phyloP scores from a whole-genome alignment of 352 stramenopile species.

The Bremia lactucae region DNA sequence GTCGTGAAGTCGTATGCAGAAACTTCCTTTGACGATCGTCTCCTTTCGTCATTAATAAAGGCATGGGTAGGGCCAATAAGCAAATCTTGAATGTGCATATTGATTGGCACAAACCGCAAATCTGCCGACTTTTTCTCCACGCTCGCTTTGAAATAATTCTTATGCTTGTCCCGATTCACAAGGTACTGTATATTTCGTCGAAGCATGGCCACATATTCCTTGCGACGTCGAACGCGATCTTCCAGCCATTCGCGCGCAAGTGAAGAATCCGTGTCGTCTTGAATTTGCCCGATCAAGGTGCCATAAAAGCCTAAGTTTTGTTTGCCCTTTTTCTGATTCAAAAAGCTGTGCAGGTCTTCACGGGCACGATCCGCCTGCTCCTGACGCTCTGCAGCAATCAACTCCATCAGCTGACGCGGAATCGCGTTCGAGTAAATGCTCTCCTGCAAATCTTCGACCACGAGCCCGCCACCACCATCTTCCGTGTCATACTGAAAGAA shows the following conservation, averaged over 20 bases:
- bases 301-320: conserved; percentile 77
- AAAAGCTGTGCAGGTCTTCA: conserved; percentile 64
- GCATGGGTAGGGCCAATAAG: conserved; percentile 72
- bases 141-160: conserved; percentile 84
- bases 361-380: conserved; percentile 71
- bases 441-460: conserved; percentile 80
- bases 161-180: conserved; percentile 83
- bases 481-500: conserved; percentile 86
- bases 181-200: conserved; percentile 80
- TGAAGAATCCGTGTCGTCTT: conserved; percentile 73
- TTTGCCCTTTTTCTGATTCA: conserved; percentile 83
- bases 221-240: conserved; percentile 57
- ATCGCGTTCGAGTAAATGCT: conserved; percentile 71
- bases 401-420: conserved; percentile 67
- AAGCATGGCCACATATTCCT: conserved; percentile 74
- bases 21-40: conserved; percentile 68
- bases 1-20: conserved; percentile 80
- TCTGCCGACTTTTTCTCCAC: conserved; percentile 79
- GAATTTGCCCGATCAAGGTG: conserved; percentile 79
- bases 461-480: conserved; percentile 61
- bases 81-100: conserved; percentile 81
- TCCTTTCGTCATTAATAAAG: conserved; percentile 78
- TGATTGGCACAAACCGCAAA: conserved; percentile 79
- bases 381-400: conserved; percentile 66
- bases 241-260: conserved; percentile 74